Evolutionary conservation across 2,329 filamentous ascomycete genomes (phyloP).

Genomic region (Aureobasidium uvarum): DNA sequence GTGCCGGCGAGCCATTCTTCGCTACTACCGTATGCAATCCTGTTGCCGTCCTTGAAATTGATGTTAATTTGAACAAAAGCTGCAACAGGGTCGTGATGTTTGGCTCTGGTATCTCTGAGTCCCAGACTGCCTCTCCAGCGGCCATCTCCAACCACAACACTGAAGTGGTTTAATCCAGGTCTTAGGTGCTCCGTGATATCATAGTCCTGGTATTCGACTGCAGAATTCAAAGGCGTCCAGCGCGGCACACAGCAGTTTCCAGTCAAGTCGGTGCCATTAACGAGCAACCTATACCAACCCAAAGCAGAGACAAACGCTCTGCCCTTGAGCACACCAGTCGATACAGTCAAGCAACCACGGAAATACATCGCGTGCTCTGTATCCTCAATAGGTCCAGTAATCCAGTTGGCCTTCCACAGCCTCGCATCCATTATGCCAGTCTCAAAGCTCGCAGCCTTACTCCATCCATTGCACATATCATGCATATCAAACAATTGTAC

Average conservation of each 20-base stretch:
- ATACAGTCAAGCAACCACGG: constrained; percentile 1
- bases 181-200: constrained; percentile 14
- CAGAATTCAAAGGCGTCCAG: constrained; percentile 14
- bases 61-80: constrained; percentile 17
- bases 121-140: constrained; percentile 23
- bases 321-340: constrained; percentile 5
- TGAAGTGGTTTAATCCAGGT: constrained; percentile 8
- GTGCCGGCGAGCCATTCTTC: constrained; percentile 22
- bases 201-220: constrained; percentile 22
- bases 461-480: constrained; percentile 10
- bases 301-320: constrained; percentile 19
- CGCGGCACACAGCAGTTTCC: constrained; percentile 20
- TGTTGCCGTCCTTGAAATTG: constrained; percentile 19
- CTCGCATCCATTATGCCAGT: constrained; percentile 17
- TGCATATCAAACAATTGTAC: constrained; percentile 11
- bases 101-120: constrained; percentile 6
- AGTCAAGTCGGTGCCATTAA: constrained; percentile 15
- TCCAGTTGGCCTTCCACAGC: constrained; percentile 24
- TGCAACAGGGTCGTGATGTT: constrained; percentile 16
- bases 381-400: constrained; percentile 19
- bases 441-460: not conserved
- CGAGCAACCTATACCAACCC: constrained; percentile 20
- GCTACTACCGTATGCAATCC: constrained; percentile 10
- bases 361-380: constrained; percentile 24
- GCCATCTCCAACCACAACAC: constrained; percentile 21